Base-by-base conservation (phyloP, 2,329 filamentous ascomycete genomes). In the Ophiostoma piceae region DNA sequence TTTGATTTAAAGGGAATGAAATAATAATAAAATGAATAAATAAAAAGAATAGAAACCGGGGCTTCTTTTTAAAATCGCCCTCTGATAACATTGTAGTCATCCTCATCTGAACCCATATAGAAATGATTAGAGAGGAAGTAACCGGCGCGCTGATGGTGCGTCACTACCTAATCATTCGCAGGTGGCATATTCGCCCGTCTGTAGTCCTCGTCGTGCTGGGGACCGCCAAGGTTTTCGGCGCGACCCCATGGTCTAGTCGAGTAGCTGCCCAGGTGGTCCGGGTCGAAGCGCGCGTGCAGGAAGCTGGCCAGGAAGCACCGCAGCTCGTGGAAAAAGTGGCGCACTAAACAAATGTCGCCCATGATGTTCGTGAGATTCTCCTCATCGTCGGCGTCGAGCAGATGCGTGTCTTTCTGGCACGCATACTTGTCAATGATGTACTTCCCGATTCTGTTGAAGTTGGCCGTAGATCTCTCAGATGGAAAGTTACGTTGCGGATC, bases 271-370 rank as follows among this genome's bases (percentile, higher is more conserved):
- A 47, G 43, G 19, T 81, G 80, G 97, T 94, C 92, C 93, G 98
- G 66, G 90, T 89, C 68, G 87, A 84, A 9, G 96, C 78, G 9
- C 84, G 87, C 2, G 79, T 83, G 75, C 87, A 94, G 0, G 94
- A 93, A 77, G 43, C 93, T 97, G 70, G 92, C 84, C 74, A 98
- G 79, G 88, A 92, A 98, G 12, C 88, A 86, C 72, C 89, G 85
- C 71, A 97, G 79, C 80, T 98, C 94, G 79, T 98, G 94, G 71
- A 97, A 79, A 74, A 98, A 92, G 54, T 96, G 78, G 22, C 84
- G 82, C 1, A 92, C 87, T 77, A 93, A 69, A 88, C 82, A 8
- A 29, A 29, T 29, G 26, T 47, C 67, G 0, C 93, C 93, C 3
- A 71, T 51, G 73, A 93, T 95, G 67, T 95, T 92, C 29, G 86